Evolutionary conservation across 495 filamentous ascomycete genomes (phyloP).

Genomic region (Penicillium malachiteum): DNA sequence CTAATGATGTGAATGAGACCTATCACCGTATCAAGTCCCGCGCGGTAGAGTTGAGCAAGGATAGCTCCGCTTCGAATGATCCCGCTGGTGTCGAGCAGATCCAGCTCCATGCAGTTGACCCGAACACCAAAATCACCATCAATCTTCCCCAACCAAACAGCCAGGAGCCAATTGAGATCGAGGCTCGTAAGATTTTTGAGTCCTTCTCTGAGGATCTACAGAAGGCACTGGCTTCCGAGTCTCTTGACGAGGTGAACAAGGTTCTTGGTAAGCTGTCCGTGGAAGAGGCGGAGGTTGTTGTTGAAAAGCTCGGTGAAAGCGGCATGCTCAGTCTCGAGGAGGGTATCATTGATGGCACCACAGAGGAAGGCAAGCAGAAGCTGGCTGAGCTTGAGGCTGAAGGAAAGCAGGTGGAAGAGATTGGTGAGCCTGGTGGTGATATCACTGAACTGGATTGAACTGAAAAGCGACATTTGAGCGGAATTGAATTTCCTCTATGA

Average conservation of each 20-base stretch:
- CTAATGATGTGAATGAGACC: conserved; percentile 85
- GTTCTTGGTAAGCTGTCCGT: conserved; percentile 92
- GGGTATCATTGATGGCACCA: conserved; percentile 93
- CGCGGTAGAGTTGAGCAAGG: conserved; percentile 69
- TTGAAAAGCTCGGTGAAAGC: conserved; percentile 79
- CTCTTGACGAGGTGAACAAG: conserved; percentile 91
- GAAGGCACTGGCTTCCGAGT: conserved; percentile 79
- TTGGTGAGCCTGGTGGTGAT: conserved; percentile 43
- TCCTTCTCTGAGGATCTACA: conserved; percentile 77
- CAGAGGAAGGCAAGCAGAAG: conserved; percentile 79
- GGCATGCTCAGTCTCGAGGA: conserved; percentile 91
- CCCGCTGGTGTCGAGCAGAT: conserved; percentile 89
- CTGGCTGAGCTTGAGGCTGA: conserved; percentile 76
- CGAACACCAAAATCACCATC: conserved; percentile 90
- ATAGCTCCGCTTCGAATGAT: conserved; percentile 62
- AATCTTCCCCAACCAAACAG: conserved; percentile 62
- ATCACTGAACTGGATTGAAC: conserved; percentile 43
- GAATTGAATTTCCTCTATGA: conserved; percentile 2
- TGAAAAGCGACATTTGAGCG: conserved; percentile 2
- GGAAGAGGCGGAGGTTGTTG: conserved; percentile 86
- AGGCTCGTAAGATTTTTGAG: conserved; percentile 76
- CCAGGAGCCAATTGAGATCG: conserved; percentile 62
- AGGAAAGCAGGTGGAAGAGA: conserved; percentile 24
- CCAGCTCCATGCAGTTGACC: conserved; percentile 93
- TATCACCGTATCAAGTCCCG: conserved; percentile 78